A percentile compares a stretch with the other conserved stretches of the same genome.
Evolutionary conservation across 306 rosid genomes (phyloP).

Genomic region (Lotus japonicus): DNA sequence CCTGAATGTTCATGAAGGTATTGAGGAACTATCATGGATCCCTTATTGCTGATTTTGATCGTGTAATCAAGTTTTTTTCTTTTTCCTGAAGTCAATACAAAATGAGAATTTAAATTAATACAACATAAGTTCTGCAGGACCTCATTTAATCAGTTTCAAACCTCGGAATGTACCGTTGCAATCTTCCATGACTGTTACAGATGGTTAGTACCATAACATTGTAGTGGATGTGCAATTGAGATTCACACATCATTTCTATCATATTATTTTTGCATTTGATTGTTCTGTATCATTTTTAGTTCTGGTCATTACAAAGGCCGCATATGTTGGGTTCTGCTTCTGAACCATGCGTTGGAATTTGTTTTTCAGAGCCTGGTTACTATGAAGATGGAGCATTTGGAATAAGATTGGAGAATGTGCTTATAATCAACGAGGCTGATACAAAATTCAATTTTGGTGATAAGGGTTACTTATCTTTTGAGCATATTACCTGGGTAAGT

Average conservation of each 20-base stretch:
- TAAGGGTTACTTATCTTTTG: slow-evolving; percentile 82
- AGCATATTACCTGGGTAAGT: slow-evolving; percentile 96
- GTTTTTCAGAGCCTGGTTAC: slow-evolving; percentile 84
- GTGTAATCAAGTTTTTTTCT: background rate
- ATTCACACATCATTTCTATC: background rate
- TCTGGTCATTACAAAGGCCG: background rate
- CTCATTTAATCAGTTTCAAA: slow-evolving; percentile 94
- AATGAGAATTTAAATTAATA: background rate
- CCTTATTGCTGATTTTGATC: slow-evolving; percentile 10
- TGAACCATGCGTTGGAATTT: slow-evolving; percentile 9
- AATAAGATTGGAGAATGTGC: slow-evolving; percentile 98
- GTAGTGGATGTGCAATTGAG: background rate
- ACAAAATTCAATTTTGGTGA: slow-evolving; percentile 84
- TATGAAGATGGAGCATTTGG: slow-evolving; percentile 93
- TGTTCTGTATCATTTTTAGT: background rate
- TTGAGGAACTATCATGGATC: slow-evolving; percentile 7
- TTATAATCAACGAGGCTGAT: slow-evolving; percentile 68
- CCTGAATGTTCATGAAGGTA: slow-evolving; percentile 98
- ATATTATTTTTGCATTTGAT: background rate
- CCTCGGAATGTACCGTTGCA: slow-evolving; percentile 85
- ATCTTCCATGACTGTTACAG: slow-evolving; percentile 92
- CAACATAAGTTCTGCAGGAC: slow-evolving; percentile 53
- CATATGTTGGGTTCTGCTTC: background rate
- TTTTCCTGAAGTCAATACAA: background rate
- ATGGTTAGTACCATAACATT: slow-evolving; percentile 56